Evolutionary conservation across 805 yeast species (phyloP).

Genomic region (Saccharomycopsis selenospora): DNA sequence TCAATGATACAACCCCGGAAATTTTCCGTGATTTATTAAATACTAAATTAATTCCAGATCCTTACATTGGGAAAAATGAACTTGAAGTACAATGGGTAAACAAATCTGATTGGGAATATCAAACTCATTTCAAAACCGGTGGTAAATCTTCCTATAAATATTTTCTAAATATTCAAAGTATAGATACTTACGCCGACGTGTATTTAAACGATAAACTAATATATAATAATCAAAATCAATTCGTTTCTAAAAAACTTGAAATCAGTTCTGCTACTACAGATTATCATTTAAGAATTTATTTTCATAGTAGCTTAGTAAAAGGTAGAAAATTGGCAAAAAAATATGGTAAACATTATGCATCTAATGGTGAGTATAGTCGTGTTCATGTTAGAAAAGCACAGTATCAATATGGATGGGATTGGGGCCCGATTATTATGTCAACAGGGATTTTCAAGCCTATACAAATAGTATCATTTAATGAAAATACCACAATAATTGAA

Average conservation of each 20-base stretch:
- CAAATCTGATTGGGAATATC: conserved; percentile 43
- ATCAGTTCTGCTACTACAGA: conserved; percentile 22
- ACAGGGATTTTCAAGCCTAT: conserved; percentile 41
- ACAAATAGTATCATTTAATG: conserved; percentile 24
- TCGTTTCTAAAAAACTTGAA: conserved; percentile 30
- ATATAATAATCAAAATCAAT: conserved; percentile 38
- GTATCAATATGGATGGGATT: conserved; percentile 53
- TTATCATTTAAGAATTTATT: conserved; percentile 32
- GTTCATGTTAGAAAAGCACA: conserved; percentile 44
- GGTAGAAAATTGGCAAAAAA: conserved; percentile 28
- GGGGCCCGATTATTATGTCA: conserved; percentile 37
- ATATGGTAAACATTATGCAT: conserved; percentile 4
- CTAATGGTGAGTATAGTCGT: conserved; percentile 36
- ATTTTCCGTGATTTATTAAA: conserved; percentile 37
- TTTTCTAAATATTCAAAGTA: conserved; percentile 4
- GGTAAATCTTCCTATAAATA: background rate
- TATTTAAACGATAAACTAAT: conserved; percentile 33
- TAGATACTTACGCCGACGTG: conserved; percentile 31
- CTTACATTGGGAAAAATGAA: conserved; percentile 39
- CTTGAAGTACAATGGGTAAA: conserved; percentile 44
- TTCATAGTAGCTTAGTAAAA: conserved; percentile 32
- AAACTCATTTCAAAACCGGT: conserved; percentile 28
- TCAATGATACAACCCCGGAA: conserved; percentile 25
- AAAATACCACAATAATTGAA: conserved; percentile 14
- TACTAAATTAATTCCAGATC: conserved; percentile 37